Conservation (phyloP, 179 eudicot genomes). For the Actinidia arguta region DNA sequence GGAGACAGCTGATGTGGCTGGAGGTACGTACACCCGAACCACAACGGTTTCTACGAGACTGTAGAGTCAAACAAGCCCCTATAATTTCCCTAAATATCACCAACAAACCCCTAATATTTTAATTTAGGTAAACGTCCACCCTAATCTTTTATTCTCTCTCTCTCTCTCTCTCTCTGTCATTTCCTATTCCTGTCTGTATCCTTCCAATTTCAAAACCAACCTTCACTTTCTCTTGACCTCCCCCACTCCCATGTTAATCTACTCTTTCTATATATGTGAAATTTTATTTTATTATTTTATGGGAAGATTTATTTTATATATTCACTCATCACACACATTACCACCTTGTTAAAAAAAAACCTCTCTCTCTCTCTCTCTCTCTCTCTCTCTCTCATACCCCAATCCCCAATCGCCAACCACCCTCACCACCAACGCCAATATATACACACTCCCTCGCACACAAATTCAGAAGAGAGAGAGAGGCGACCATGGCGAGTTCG, state of each 20-base stretch:
- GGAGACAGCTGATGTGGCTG: no score
- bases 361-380: not conserved
- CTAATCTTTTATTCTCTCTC: not conserved
- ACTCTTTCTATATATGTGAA: not conserved
- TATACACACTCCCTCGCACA: no score
- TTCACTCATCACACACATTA: not conserved
- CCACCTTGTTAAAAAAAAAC: slow-evolving; percentile 8
- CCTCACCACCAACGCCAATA: no score
- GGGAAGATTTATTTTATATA: not conserved
- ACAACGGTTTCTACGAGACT: no score
- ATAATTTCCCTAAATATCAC: not conserved
- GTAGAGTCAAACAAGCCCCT: no score
- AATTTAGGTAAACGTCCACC: not conserved
- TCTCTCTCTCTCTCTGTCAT: not conserved
- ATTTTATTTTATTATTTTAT: no score
- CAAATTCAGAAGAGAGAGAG: slow-evolving; percentile 7
- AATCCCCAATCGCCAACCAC: no score
- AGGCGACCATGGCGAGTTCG: slow-evolving; percentile 39
- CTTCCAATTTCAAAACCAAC: not conserved
- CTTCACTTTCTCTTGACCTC: slow-evolving; percentile 14
- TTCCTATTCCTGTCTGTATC: not conserved
- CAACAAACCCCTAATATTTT: not conserved
- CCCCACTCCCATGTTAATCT: slow-evolving; percentile 22
- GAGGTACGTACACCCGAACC: no score
- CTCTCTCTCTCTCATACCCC: not conserved